Conservation (phyloP, 495 filamentous ascomycete genomes). For the Xylaria grammica region DNA sequence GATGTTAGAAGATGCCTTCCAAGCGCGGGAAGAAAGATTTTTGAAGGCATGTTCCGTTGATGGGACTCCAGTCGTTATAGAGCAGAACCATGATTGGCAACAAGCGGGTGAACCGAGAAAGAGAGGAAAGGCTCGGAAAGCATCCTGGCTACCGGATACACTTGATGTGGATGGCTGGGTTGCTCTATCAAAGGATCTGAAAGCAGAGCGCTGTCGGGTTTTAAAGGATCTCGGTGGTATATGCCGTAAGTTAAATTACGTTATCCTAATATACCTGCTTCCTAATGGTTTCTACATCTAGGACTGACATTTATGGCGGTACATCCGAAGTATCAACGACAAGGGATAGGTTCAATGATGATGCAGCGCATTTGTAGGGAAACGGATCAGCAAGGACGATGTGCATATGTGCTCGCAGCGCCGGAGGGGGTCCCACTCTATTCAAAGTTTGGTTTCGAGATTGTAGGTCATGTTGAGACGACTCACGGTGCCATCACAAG, state of each 20-base stretch:
- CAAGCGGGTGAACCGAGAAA: conserved; percentile 14
- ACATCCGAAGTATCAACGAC: conserved; percentile 26
- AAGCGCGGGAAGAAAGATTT: conserved; percentile 18
- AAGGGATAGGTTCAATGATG: conserved; percentile 30
- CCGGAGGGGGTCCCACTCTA: conserved; percentile 25
- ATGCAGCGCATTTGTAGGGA: conserved; percentile 28
- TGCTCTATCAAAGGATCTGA: conserved; percentile 23
- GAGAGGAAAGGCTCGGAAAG: conserved; percentile 19
- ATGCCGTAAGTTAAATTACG: conserved; percentile 25
- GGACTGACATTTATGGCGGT: conserved; percentile 29
- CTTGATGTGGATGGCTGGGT: conserved; percentile 24
- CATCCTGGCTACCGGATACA: conserved; percentile 20
- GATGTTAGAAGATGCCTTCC: conserved; percentile 25
- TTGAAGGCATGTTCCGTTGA: conserved; percentile 24
- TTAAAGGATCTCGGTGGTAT: conserved; percentile 26
- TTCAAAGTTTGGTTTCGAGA: conserved; percentile 30
- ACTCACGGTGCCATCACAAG: conserved; percentile 25
- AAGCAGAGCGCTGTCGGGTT: conserved; percentile 19
- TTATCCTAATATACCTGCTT: conserved; percentile 13
- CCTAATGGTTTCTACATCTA: conserved; percentile 22
- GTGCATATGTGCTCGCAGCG: conserved; percentile 28
- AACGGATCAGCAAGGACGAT: conserved; percentile 26
- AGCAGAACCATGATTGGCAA: conserved; percentile 14
- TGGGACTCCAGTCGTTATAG: conserved; percentile 21
- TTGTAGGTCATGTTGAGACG: conserved; percentile 27